These are phyloP conservation scores for Yamadazyma trypodendri DNA, from an alignment of 1,139 yeast species.

Conservation along the genomic window DNA sequence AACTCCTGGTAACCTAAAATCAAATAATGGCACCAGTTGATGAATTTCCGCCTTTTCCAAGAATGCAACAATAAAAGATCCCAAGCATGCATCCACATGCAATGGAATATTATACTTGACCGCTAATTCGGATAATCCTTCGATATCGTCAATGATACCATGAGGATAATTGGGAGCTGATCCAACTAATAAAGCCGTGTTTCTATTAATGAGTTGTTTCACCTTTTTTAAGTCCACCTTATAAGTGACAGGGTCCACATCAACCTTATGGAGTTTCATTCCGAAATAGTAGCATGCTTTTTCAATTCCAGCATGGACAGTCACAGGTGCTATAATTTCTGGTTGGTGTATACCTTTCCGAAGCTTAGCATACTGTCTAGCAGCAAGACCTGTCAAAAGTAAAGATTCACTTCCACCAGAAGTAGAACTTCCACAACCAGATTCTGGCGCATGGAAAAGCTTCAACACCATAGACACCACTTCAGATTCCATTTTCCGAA, in stretches of 20 bases:
- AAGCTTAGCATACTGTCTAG: slow-evolving; percentile 63
- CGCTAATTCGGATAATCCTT: slow-evolving; percentile 67
- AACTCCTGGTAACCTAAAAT: slow-evolving; percentile 89
- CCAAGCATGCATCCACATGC: slow-evolving; percentile 94
- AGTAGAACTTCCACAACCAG: slow-evolving; percentile 85
- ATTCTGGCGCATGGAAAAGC: slow-evolving; percentile 70
- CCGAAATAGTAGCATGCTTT: slow-evolving; percentile 92
- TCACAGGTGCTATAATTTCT: slow-evolving; percentile 84
- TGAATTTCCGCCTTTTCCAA: slow-evolving; percentile 62
- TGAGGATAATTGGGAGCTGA: slow-evolving; percentile 98
- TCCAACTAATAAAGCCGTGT: slow-evolving; percentile 83
- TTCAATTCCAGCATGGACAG: slow-evolving; percentile 94
- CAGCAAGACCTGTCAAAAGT: slow-evolving; percentile 81
- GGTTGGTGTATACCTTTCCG: slow-evolving; percentile 66
- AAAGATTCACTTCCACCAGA: slow-evolving; percentile 98
- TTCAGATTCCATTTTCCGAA: slow-evolving; percentile 94
- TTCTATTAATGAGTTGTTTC: slow-evolving; percentile 61
- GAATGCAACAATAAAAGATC: slow-evolving; percentile 86
- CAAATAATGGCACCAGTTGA: slow-evolving; percentile 59
- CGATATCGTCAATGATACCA: slow-evolving; percentile 90
- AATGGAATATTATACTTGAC: slow-evolving; percentile 65
- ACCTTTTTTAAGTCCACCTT: slow-evolving; percentile 69
- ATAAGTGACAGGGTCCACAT: slow-evolving; percentile 64
- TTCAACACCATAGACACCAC: slow-evolving; percentile 87
- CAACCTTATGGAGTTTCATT: slow-evolving; percentile 80